Base-by-base conservation (phyloP, 768 basidiomycete species). In the Cubamyces lactineus region DNA sequence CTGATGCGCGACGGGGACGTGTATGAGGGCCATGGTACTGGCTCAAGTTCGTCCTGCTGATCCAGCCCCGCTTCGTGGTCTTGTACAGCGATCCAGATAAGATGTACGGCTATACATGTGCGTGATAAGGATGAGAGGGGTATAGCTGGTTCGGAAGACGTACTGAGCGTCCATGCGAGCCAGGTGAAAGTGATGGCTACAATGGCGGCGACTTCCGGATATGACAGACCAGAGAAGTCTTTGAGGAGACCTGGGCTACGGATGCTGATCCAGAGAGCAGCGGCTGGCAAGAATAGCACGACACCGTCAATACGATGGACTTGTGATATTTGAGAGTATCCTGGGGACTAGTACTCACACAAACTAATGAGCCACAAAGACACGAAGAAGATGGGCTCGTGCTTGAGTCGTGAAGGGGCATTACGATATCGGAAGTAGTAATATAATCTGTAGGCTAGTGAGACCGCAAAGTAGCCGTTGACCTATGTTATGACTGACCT, bases 31-130 rank as follows among this genome's bases (percentile, higher is more conserved):
- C 56, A 57, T 5, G 23, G 46, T 5, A 63, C 41, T 15, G 56
- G 56, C 52, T 55, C 56, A 9, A 34, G 34, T 7, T 52, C 49
- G 30, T 49, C 53, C 11, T 50, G 47, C 5, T 42, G 57, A 41
- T 49, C 46, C 5, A 30, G 24, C 3, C 47, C 41, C 0, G 38
- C 45, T 2, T 41, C 38, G 13, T 45, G 28, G 11, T 62, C 62
- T 21, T 59, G 62, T 15, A 63, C 28, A 15, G 42, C 38, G 24
- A 63, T 39, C 62, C 62, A 63, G 26, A 63, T 46, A n/a, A 63
- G 46, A 42, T 63, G 62, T 28, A 63, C 51, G 19, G 62, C 62
- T 63, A 26, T 1, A 17, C 16, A 34, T 6, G 34, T 34, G 34
- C 34, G 34, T 34, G 34, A 9, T 34, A 4, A 34, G 34, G 5